Percentiles rank a stretch among this genome's conserved stretches.
phyloP scores from a whole-genome alignment of 2,329 filamentous ascomycete species.

The Cladosporium austrohemisphaericum region DNA sequence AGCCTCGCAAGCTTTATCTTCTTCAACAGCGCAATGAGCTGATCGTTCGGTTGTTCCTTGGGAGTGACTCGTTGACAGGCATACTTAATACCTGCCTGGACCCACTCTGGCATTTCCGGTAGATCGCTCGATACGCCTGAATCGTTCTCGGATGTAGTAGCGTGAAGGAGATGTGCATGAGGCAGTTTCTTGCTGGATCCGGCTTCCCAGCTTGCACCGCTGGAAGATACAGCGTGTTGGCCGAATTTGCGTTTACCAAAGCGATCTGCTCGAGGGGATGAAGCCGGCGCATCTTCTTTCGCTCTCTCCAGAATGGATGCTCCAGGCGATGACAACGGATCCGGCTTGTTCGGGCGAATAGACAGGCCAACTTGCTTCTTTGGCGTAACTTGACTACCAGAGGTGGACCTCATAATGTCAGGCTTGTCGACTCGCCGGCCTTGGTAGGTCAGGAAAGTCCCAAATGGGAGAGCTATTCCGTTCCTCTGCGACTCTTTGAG shows the following conservation, averaged over 20 bases:
- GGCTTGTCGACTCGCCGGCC: constrained; percentile 36
- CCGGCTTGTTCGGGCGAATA: not conserved
- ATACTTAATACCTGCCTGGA: constrained; percentile 61
- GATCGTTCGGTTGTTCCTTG: constrained; percentile 64
- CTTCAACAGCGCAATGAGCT: constrained; percentile 70
- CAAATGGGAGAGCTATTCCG: constrained; percentile 43
- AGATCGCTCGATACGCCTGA: constrained; percentile 45
- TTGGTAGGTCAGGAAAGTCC: constrained; percentile 51
- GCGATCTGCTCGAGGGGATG: constrained; percentile 18
- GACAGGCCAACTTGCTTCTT: not conserved
- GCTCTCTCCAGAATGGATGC: constrained; percentile 49
- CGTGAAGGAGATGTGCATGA: constrained; percentile 53
- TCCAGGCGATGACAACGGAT: not conserved
- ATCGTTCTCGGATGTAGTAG: constrained; percentile 78
- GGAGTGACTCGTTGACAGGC: constrained; percentile 78
- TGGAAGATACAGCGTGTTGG: constrained; percentile 17
- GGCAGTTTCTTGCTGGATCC: constrained; percentile 29
- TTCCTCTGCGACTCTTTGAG: constrained; percentile 46
- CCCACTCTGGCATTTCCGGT: constrained; percentile 68
- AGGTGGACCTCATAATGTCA: not conserved
- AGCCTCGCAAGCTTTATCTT: constrained; percentile 69
- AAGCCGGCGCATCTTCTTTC: constrained; percentile 37
- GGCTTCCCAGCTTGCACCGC: constrained; percentile 27
- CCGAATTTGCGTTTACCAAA: constrained; percentile 28
- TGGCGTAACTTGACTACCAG: not conserved